Evolutionary conservation across 2,329 filamentous ascomycete species (phyloP).

Genomic region (Trichoderma atroviride): DNA sequence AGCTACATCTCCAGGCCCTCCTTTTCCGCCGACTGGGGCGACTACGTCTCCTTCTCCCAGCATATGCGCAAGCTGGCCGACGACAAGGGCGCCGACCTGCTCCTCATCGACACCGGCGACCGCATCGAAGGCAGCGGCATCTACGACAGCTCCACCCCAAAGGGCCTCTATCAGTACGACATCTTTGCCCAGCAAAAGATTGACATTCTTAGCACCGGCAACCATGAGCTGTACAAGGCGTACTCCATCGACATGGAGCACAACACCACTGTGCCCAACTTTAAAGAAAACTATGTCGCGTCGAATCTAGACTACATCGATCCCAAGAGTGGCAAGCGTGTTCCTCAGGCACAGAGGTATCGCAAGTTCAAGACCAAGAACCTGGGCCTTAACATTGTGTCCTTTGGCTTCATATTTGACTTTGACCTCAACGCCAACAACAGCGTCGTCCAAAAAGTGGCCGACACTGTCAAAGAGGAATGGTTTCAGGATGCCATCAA

Average conservation of each 20-base stretch:
- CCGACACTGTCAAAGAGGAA: slow-evolving; percentile 75
- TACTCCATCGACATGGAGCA: slow-evolving; percentile 79
- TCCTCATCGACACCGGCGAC: slow-evolving; percentile 96
- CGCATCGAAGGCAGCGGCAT: slow-evolving; percentile 92
- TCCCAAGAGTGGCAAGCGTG: slow-evolving; percentile 67
- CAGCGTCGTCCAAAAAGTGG: slow-evolving; percentile 78
- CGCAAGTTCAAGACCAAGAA: slow-evolving; percentile 92
- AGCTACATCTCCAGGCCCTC: slow-evolving; percentile 64
- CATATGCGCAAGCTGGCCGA: slow-evolving; percentile 82
- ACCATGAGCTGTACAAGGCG: slow-evolving; percentile 90
- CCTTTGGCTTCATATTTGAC: slow-evolving; percentile 94
- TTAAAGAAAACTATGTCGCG: slow-evolving; percentile 77
- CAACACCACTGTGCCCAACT: slow-evolving; percentile 79
- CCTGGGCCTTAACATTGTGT: slow-evolving; percentile 78
- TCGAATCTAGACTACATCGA: slow-evolving; percentile 91
- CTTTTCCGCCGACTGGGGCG: slow-evolving; percentile 96
- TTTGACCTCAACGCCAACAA: slow-evolving; percentile 92
- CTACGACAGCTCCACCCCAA: slow-evolving; percentile 86
- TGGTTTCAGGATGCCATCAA: slow-evolving; percentile 89
- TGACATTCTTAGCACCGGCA: slow-evolving; percentile 84
- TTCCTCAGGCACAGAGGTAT: slow-evolving; percentile 79
- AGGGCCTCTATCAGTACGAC: slow-evolving; percentile 85
- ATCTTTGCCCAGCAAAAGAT: slow-evolving; percentile 82
- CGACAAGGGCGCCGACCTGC: slow-evolving; percentile 74
- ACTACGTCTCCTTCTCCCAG: slow-evolving; percentile 90